Percentiles rank a stretch among this genome's conserved stretches.
phyloP scores from a whole-genome alignment of 352 stramenopile species.

The Phytopythium montanum region DNA sequence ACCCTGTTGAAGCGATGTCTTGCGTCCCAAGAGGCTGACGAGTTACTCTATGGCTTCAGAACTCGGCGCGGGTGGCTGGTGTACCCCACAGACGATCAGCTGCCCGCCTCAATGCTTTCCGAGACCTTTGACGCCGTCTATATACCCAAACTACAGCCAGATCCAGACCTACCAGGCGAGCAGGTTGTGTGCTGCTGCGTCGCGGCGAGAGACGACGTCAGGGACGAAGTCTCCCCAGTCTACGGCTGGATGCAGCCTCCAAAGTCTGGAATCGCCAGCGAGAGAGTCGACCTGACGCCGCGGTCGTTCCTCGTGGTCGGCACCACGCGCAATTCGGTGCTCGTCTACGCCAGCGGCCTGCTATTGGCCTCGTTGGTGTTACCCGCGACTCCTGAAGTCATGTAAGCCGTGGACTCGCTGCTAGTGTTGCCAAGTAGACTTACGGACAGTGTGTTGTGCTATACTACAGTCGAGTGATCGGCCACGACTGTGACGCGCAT shows the following conservation, averaged over 20 bases:
- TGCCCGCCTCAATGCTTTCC: background rate
- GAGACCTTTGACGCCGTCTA: constrained; percentile 1
- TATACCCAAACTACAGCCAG: background rate
- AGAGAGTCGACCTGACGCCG: constrained; percentile 12
- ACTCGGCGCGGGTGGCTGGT: constrained; percentile 1
- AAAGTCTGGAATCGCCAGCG: too few species aligned
- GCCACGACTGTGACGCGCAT: constrained; percentile 19
- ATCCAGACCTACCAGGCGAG: background rate
- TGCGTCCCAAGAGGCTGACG: background rate
- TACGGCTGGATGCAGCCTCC: constrained; percentile 1
- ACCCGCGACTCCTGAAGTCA: constrained; percentile 23
- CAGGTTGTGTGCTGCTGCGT: background rate
- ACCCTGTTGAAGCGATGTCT: background rate
- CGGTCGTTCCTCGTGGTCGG: constrained; percentile 38
- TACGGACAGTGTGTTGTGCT: background rate
- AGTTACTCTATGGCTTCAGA: too few species aligned
- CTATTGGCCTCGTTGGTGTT: constrained; percentile 43
- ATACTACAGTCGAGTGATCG: constrained; percentile 23
- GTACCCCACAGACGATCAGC: background rate
- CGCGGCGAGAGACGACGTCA: background rate
- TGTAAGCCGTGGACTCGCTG: constrained; percentile 32
- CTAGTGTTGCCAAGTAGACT: background rate
- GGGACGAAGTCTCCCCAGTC: background rate
- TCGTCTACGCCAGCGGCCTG: constrained; percentile 43
- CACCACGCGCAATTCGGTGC: constrained; percentile 38